Evolutionary conservation across 306 rosid species (phyloP), one percentile per base, ranked within the genome.

Genomic region (Malus sylvestris): DNA sequence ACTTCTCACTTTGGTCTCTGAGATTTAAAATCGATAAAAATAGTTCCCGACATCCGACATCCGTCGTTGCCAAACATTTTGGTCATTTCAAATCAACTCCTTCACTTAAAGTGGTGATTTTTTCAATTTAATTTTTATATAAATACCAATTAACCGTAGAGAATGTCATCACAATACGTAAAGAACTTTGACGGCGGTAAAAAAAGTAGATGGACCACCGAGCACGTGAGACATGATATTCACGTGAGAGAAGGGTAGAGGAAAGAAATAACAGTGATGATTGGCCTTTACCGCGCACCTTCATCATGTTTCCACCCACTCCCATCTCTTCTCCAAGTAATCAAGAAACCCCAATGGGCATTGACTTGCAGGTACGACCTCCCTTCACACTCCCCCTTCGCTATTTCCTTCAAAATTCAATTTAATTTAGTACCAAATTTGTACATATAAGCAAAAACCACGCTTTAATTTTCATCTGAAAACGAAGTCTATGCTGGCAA

Each of bases 291-390:
- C 60, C n/a, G 60, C 2, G 44, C 59, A 62, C 60, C 20, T 61
- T 61, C 60, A 19, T 29, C 60, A 33, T 52, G 11, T 30, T 35
- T 32, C 35, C 59, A n/a, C 57, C 65, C 33, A 3, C 65, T n/a
- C 51, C 64, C 57, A 45, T 6, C 73, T 42, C 6, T 16, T 75
- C 49, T 49, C 42, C 70, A 27, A 55, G 52, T 33, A 16, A 61
- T 73, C 29, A 61, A 32, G 27, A 29, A 38, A 27, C 25, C 68
- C 30, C 67, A 38, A 74, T 55, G 84, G 73, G 70, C 64, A 4
- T 64, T 64, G 79, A 76, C 79, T 76, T 35, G 73, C 73, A 67
- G 79, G 79, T 76, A 52, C 65, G 13, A 52, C 71, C 11, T 3
- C 53, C 66, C 44, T 67, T 46, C 61, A 35, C 55, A 33, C 65